Conservation (phyloP, 345 rosid species). For the Gossypium raimondii region DNA sequence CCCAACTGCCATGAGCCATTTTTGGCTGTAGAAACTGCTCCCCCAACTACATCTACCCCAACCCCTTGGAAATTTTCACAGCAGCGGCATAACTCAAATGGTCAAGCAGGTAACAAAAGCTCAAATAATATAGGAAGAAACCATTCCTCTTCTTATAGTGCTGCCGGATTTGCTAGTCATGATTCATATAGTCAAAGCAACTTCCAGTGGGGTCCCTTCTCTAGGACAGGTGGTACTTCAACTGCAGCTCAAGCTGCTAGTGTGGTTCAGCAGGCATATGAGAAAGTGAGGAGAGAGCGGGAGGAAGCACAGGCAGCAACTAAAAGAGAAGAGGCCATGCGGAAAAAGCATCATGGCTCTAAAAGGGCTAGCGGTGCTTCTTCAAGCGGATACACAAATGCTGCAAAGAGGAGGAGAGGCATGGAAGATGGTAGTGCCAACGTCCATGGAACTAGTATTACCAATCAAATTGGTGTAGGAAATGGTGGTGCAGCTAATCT, state of each 20-base stretch:
- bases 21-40: conserved; percentile 47
- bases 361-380: conserved; percentile 32
- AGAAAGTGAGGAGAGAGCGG: conserved; percentile 55
- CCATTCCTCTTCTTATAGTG: conserved; percentile 20
- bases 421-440: conserved; percentile 34
- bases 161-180: conserved; percentile 20
- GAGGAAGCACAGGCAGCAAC: conserved; percentile 50
- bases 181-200: conserved; percentile 34
- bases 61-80: conserved; percentile 39
- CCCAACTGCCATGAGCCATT: conserved; percentile 61
- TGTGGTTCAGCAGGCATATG: conserved; percentile 56
- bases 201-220: conserved; percentile 50
- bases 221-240: conserved; percentile 39
- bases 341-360: conserved; percentile 34
- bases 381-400: conserved; percentile 24
- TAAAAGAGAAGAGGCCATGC: conserved; percentile 38
- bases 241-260: conserved; percentile 52
- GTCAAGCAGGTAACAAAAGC: conserved; percentile 35
- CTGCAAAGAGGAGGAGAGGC: conserved; percentile 44
- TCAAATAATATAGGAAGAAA: conserved; percentile 25
- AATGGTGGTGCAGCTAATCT: conserved; percentile 18
- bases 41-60: conserved; percentile 41
- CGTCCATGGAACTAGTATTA: conserved; percentile 27
- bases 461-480: conserved; percentile 23
- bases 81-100: conserved; percentile 36